phyloP scores from a whole-genome alignment of 768 basidiomycete genomes.

The Suillus clintonianus region DNA sequence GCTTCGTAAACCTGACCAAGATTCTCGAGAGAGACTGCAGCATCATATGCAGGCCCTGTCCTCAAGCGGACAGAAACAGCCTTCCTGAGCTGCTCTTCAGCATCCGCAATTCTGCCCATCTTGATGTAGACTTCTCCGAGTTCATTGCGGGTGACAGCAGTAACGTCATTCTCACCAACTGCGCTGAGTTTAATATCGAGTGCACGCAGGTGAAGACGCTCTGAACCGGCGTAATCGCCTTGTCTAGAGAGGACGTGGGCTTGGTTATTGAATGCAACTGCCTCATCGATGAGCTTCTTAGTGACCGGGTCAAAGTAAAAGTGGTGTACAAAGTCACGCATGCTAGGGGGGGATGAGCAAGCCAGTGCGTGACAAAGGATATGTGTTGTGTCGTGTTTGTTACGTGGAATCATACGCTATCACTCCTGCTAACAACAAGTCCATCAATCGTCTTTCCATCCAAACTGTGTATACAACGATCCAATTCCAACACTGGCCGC shows the following conservation, averaged over 20 bases:
- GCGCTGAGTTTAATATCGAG: slow-evolving; percentile 28
- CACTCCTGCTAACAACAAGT: slow-evolving; percentile 21
- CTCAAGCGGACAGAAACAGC: slow-evolving; percentile 29
- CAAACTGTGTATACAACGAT: slow-evolving; percentile 34
- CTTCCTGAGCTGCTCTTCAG: slow-evolving; percentile 36
- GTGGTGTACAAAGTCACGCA: too few relatives aligned
- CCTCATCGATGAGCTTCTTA: slow-evolving; percentile 7
- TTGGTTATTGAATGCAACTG: slow-evolving; percentile 18
- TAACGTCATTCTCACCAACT: slow-evolving; percentile 24
- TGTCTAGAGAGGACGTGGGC: slow-evolving; percentile 15
- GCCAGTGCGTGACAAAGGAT: slow-evolving; percentile 13
- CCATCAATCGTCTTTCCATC: slow-evolving; percentile 25
- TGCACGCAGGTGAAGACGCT: slow-evolving; percentile 32
- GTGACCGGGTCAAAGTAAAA: too few relatives aligned
- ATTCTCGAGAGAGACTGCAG: slow-evolving; percentile 39
- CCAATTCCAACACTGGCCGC: slow-evolving; percentile 27
- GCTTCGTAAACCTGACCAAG: slow-evolving; percentile 37
- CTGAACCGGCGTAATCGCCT: slow-evolving; percentile 30
- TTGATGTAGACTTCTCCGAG: slow-evolving; percentile 38
- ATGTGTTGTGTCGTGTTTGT: slow-evolving; percentile 26
- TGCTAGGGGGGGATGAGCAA: too few relatives aligned
- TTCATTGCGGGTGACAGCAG: slow-evolving; percentile 35
- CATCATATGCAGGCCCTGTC: slow-evolving; percentile 30
- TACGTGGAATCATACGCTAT: slow-evolving; percentile 11
- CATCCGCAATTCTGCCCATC: slow-evolving; percentile 36